Evolutionary conservation across 2,329 filamentous ascomycete genomes (phyloP), one percentile per base, ranked within the genome.

Genomic region (Drechslera avenae): DNA sequence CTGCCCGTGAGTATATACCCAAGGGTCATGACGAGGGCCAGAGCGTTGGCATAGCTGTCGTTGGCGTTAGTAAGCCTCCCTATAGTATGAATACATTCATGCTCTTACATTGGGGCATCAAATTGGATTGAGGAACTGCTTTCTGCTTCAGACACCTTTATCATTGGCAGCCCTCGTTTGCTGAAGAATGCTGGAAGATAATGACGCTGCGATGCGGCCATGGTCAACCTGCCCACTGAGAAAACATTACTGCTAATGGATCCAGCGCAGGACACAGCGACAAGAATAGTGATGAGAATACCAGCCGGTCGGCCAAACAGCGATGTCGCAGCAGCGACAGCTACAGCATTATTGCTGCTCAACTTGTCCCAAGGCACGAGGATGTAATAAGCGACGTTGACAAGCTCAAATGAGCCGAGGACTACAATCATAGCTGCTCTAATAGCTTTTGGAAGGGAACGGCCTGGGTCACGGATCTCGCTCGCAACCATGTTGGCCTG

Each of bases 201-300:
- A 33, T 69, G 52, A 9, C 63, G 63, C 45, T 72, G 66, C 8
- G 69, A 63, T 32, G 84, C 84, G 1, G 83, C 81, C 3, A 86
- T 81, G 0, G 82, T 79, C 77, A 87, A 84, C 21, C 84, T 80
- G 7, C 83, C 81, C 0, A 81, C 81, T 0, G 86, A 80, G 56
- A 87, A 86, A 0, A 83, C 83, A 63, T 86, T 87, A 18, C 83
- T 82, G 0, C 85, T 79, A 0, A 87, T 74, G 1, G 84, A 85
- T 1, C 84, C 84, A 0, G 82, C 83, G 4, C 86, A 83, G 0
- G 86, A 84, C 0, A 86, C 67, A 54, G 82, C 85, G 33, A 87
- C 82, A 1, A 86, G 67, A 0, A 81, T 59, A 1, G 84, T 83
- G 2, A 83, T 78, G 0, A 80, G 54, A 32, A 84, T 76, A 3